Evolutionary conservation across 192 early-diverging fungal genomes (phyloP).

Genomic region (Chytriomyces sp.): DNA sequence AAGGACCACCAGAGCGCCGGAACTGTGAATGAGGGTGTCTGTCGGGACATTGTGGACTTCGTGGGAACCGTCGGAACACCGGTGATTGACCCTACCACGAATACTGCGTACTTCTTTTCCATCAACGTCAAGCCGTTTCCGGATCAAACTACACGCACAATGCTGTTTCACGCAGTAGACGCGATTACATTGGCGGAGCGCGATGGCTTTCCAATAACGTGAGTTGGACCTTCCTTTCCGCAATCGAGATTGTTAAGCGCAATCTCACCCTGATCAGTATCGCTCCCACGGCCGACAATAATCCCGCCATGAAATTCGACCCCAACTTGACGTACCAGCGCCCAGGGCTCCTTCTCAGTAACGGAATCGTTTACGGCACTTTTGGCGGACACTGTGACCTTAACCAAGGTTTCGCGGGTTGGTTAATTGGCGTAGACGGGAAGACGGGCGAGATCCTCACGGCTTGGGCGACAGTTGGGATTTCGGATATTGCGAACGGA

Average conservation of each 20-base stretch:
- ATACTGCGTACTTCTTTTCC: slow-evolving; percentile 28
- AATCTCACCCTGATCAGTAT: neutral
- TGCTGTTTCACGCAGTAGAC: slow-evolving; percentile 25
- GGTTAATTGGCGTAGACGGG: slow-evolving; percentile 17
- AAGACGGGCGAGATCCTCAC: neutral
- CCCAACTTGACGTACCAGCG: slow-evolving; percentile 3
- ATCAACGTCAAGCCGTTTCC: neutral
- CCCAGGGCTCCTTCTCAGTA: slow-evolving; percentile 1
- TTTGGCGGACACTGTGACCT: slow-evolving; percentile 33
- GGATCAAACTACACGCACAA: neutral
- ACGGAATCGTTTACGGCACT: slow-evolving; percentile 17
- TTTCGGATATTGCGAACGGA: neutral
- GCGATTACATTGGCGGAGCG: slow-evolving; percentile 10
- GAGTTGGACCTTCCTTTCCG: neutral
- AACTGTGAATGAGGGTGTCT: neutral
- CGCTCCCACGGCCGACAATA: slow-evolving; percentile 22
- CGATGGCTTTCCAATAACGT: slow-evolving; percentile 3
- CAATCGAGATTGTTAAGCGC: neutral
- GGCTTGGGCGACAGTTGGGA: slow-evolving; percentile 3
- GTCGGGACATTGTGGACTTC: slow-evolving; percentile 19
- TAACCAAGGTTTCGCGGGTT: slow-evolving; percentile 21
- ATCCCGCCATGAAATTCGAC: slow-evolving; percentile 11
- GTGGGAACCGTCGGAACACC: slow-evolving; percentile 27
- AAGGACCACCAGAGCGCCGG: neutral
- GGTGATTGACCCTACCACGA: slow-evolving; percentile 16